Evolutionary conservation across 1,284 basidiomycete genomes (phyloP).

Genomic region (Rhodotorula sp.): DNA sequence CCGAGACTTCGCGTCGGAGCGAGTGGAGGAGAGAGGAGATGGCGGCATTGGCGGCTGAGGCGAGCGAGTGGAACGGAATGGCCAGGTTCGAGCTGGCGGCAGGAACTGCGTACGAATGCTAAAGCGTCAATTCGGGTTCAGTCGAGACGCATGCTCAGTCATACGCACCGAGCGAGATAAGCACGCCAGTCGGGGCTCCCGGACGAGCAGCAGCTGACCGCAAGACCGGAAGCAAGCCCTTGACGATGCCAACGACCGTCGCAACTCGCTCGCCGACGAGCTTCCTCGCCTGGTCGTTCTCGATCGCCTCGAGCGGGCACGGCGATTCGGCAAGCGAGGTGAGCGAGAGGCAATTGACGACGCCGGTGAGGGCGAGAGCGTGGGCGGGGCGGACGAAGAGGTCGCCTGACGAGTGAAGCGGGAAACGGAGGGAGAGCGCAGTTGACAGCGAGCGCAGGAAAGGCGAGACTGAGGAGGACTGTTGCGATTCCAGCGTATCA

Average conservation of each 20-base stretch:
- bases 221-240: constrained; percentile 36
- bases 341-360: constrained; percentile 43
- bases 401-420: constrained; percentile 69
- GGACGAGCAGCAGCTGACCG: constrained; percentile 20
- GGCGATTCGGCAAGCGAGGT: background rate
- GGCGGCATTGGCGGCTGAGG: constrained; percentile 31
- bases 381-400: constrained; percentile 56
- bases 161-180: constrained; percentile 30
- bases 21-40: constrained; percentile 31
- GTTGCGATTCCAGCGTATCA: background rate
- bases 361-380: constrained; percentile 38
- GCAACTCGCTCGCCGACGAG: constrained; percentile 31
- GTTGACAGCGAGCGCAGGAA: constrained; percentile 75
- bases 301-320: constrained; percentile 33
- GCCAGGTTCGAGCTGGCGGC: constrained; percentile 23
- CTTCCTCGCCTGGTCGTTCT: constrained; percentile 17
- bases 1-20: constrained; percentile 32
- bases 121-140: background rate
- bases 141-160: too few species aligned
- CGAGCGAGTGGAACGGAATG: constrained; percentile 31
- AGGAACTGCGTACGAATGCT: constrained; percentile 17
- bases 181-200: constrained; percentile 16
- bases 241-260: constrained; percentile 15
- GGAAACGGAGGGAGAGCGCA: constrained; percentile 74
- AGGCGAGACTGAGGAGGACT: constrained; percentile 67